Evolutionary conservation across 306 rosid genomes (phyloP), one percentile per base, ranked within the genome.

Genomic region (Prunus davidiana): DNA sequence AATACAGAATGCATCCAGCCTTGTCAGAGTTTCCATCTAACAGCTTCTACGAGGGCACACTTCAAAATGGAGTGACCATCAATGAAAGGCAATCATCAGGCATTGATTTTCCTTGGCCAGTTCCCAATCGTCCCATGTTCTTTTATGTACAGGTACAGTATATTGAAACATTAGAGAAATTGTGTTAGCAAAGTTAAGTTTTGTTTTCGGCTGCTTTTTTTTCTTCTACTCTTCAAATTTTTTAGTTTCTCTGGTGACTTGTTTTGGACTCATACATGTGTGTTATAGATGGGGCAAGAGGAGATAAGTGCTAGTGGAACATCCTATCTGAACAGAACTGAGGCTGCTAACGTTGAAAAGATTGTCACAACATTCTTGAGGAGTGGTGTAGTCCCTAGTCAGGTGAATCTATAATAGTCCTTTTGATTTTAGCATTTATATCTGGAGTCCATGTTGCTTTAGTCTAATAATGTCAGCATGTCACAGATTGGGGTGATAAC

Each of bases 101-200:
- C 88, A 93, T 96, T 50, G 99, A 96, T 85, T 96, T 96, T 81
- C 99, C 99, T 41, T 96, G 99, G 99, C 99, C 99, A 58, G 98
- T 96, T 61, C 98, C 99, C 50, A 93, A 91, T 84, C 98, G 97
- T 76, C 99, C 99, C 70, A 96, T 96, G 99, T 91, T 96, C 80
- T 96, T 96, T 81, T 92, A 96, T 78, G 98, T 96, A 79, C 99
- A 96, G 99, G 99, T 96, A 85, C 74, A 74, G 14, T 78, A 43
- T 46, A 8, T 1, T 24, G 38, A 32, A 18, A 47, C 47, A 41
- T 28, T 11, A 12, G 4, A 16, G 38, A 45, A 12, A 8, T 62
- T 77, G 19, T 80, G n/a, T 13, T 60, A 34, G 9, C 15, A 54
- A 52, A 43, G 10, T 64, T 56, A 18, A 54, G 47, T 12, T 68